phyloP scores from a whole-genome alignment of 495 filamentous ascomycete species.

The Annulohypoxylon stygium region DNA sequence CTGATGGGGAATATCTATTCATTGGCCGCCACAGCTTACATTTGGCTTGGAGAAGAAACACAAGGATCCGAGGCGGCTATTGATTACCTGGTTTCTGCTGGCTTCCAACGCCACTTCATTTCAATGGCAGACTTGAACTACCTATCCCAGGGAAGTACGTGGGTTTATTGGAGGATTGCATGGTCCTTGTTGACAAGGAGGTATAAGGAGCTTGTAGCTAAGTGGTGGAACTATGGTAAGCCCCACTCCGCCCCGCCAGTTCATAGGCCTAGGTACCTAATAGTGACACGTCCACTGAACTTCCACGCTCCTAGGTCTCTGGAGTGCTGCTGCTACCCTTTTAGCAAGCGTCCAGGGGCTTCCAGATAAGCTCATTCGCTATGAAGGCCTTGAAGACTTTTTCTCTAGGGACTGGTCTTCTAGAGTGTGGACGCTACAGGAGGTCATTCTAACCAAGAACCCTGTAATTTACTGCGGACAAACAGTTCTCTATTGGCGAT shows the following conservation, averaged over 20 bases:
- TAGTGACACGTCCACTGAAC: not conserved
- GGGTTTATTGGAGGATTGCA: slow-evolving; percentile 12
- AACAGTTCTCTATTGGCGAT: not conserved
- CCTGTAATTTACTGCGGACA: not conserved
- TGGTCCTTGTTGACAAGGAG: slow-evolving; percentile 6
- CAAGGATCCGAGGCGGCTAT: not conserved
- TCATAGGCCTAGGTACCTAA: not conserved
- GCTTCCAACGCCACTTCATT: slow-evolving; percentile 3
- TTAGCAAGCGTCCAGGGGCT: not conserved
- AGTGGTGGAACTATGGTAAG: slow-evolving; percentile 11
- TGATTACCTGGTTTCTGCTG: not conserved
- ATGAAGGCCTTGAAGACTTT: not conserved
- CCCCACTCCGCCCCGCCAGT: not conserved
- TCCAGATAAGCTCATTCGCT: slow-evolving; percentile 2
- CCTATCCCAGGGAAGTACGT: not conserved
- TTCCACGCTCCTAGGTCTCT: not conserved
- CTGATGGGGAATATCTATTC: slow-evolving; percentile 10
- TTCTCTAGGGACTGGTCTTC: slow-evolving; percentile 1
- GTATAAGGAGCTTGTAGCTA: not conserved
- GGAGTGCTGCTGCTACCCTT: not conserved
- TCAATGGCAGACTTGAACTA: not conserved
- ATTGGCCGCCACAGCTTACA: slow-evolving; percentile 2
- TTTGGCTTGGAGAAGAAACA: slow-evolving; percentile 13
- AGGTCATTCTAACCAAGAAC: slow-evolving; percentile 4
- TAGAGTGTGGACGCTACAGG: slow-evolving; percentile 13